Evolutionary conservation across 129 eudicot species (phyloP).

Genomic region (Mikania micrantha): DNA sequence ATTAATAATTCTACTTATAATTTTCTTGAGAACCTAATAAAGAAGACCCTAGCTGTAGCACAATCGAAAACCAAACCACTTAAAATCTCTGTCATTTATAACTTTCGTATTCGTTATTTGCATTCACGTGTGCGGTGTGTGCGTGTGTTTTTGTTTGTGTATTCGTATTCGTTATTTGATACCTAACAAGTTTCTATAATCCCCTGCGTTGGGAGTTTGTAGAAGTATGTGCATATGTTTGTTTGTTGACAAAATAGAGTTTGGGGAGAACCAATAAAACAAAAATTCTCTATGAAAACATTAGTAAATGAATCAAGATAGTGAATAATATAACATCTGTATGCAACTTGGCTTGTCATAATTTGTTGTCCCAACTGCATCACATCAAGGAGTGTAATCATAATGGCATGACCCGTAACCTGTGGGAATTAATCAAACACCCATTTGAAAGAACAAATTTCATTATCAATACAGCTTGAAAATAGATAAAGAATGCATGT

Average conservation of each 20-base stretch:
- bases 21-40: too few relatives aligned
- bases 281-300: conserved; percentile 9
- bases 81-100: too few relatives aligned
- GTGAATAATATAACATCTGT: conserved; percentile 3
- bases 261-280: not conserved
- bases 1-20: too few relatives aligned
- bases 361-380: conserved; percentile 18
- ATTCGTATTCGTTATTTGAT: not conserved
- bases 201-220: not conserved
- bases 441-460: not conserved
- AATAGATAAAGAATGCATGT: conserved; percentile 17
- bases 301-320: conserved; percentile 23
- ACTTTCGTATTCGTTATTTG: too few relatives aligned
- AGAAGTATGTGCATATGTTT: not conserved
- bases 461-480: conserved; percentile 7
- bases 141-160: not conserved
- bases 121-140: too few relatives aligned
- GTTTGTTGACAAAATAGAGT: not conserved
- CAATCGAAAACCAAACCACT: too few relatives aligned
- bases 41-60: too few relatives aligned
- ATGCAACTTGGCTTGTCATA: conserved; percentile 15
- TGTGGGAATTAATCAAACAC: conserved; percentile 26
- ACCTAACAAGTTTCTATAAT: not conserved
- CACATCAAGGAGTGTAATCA: conserved; percentile 44
- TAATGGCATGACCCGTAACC: conserved; percentile 56